phyloP scores from a whole-genome alignment of 1,139 yeast species.

The Sugiyamaella japonica region DNA sequence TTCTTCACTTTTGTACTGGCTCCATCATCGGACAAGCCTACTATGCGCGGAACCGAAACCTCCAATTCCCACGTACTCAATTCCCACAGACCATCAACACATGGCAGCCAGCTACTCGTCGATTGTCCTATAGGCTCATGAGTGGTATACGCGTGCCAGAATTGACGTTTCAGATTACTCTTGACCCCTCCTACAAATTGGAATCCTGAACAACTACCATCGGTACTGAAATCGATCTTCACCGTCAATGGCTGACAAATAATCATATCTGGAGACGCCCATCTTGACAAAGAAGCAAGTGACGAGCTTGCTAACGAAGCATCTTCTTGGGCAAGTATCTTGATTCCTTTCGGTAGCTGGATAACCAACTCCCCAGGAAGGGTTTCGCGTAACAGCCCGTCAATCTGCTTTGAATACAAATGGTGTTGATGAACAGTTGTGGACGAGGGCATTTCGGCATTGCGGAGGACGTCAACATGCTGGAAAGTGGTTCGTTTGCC shows the following conservation, averaged over 20 bases:
- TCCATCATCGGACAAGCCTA: constrained; percentile 48
- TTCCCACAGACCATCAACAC: constrained; percentile 87
- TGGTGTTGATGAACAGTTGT: constrained; percentile 12
- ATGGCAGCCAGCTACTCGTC: constrained; percentile 96
- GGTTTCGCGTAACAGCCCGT: constrained; percentile 53
- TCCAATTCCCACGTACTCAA: constrained; percentile 92
- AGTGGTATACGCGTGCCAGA: constrained; percentile 86
- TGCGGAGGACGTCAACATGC: constrained; percentile 51
- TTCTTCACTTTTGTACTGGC: constrained; percentile 6
- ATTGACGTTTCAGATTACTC: constrained; percentile 40
- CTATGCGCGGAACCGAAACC: constrained; percentile 75
- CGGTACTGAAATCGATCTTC: constrained; percentile 63
- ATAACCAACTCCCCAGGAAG: constrained; percentile 70
- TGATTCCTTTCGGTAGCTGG: constrained; percentile 69
- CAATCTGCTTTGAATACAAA: constrained; percentile 66
- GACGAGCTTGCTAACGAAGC: constrained; percentile 40
- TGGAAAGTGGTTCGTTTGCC: constrained; percentile 51
- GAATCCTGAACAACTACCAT: constrained; percentile 73
- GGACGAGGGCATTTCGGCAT: constrained; percentile 46
- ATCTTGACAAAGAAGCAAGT: constrained; percentile 16
- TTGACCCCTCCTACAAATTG: constrained; percentile 61
- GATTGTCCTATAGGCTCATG: constrained; percentile 77
- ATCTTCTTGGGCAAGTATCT: constrained; percentile 41
- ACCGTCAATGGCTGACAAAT: constrained; percentile 61
- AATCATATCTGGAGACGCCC: constrained; percentile 21